Evolutionary conservation across 139 green algal genomes (phyloP), one percentile per base, ranked within the genome.

Genomic region (Chlamydomonas schloesseri): DNA sequence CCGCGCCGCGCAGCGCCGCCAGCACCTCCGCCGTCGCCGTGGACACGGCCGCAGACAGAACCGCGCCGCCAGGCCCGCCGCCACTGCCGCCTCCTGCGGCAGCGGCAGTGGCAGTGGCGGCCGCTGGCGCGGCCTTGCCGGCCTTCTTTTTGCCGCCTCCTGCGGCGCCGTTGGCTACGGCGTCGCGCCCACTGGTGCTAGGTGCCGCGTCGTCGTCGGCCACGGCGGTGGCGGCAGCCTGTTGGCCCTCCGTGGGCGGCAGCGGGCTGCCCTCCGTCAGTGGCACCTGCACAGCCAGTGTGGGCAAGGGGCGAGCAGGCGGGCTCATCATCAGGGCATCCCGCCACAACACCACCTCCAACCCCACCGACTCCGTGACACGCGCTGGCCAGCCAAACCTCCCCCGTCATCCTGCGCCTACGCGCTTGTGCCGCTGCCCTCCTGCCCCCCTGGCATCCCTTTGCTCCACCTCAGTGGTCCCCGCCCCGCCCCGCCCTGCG

Each of bases 251-350:
- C 23, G 60, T 64, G 34, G 76, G 76, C 28, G 76, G 76, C 37
- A 72, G 33, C 18, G 64, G 50, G 8, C 33, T 13, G 21, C n/a
- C 78, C 53, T 90, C 77, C 37, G 81, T 55, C 70, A 94, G 60
- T 2, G 88, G 89, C 34, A 93, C 83, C 91, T 93, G 88, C 42
- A n/a, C n/a, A n/a, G n/a, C n/a, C n/a, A n/a, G n/a, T n/a, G n/a
- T n/a, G n/a, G n/a, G n/a, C n/a, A n/a, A n/a, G n/a, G 70, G 15
- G n/a, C 20, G 14, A 84, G 57, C 17, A 21, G 31, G 31, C n/a
- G n/a, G n/a, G n/a, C n/a, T n/a, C n/a, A n/a, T n/a, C n/a, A n/a
- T n/a, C n/a, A n/a, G n/a, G n/a, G n/a, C n/a, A n/a, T n/a, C n/a
- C n/a, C n/a, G n/a, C n/a, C n/a, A n/a, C n/a, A n/a, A n/a, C n/a